Base-by-base conservation (phyloP, 129 eudicot species). In the Rutidosis leptorrhynchoides region DNA sequence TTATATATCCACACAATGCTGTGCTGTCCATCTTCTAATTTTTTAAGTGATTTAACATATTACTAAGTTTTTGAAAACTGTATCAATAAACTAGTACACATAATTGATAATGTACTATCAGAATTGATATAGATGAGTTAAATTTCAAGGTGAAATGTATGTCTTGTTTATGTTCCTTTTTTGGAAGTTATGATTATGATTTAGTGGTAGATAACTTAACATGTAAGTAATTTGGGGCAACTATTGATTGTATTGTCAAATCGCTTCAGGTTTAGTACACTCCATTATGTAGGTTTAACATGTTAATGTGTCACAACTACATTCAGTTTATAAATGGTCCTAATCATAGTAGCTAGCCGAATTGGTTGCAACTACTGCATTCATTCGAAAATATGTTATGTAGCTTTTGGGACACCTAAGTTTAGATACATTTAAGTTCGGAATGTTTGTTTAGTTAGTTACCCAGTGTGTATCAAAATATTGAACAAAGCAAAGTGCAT, bases 201-300 rank as follows among this genome's bases (percentile, higher is more conserved):
- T 62, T 20, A 9, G 35, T 30, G 2, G 67, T 5, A 62, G 51
- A 9, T 62, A 40, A 33, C 52, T 57, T 61, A 5, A 55, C 60
- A 20, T 22, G 29, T 24, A 55, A 20, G 9, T 55, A 17, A 23
- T 23, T 59, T 35, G 51, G 46, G 70, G n/a, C 24, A 16, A 26
- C 58, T 46, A 45, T 43, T 43, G 16, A 42, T 46, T 65, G 70
- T 17, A 65, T 48, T 65, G 70, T 65, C 70, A 43, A 65, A 65
- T 65, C 70, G 4, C n/a, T 25, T 65, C 58, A 24, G 15, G 53
- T 26, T 48, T 17, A 43, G 23, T 25, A 25, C 16, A 23, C 43
- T 28, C 43, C 23, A 3, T 43, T 25, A 16, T 24, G 63, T 58
- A 26, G 21, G 20, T 58, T 15, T 16, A 26, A 58, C 63, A 26